Base-by-base conservation (phyloP, 257 asterid genomes). In the Cruciata laevipes region DNA sequence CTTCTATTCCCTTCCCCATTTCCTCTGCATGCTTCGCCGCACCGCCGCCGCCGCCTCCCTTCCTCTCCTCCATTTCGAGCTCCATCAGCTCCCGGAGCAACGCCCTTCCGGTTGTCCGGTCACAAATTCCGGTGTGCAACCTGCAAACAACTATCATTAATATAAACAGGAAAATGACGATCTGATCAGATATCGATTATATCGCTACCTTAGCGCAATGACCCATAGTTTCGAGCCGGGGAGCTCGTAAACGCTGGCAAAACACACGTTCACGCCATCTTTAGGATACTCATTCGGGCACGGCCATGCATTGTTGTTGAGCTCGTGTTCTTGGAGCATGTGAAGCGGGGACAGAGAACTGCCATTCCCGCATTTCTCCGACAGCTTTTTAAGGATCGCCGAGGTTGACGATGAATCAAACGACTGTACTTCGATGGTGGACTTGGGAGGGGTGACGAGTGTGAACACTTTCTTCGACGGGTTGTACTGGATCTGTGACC, bases 41-140 rank as follows among this genome's bases (percentile, higher is more conserved):
- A 1, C 55, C 55, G 1, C 53, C 51, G 13, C 13, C 56, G 35
- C 38, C 27, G 12, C 25, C 62, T 2, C 4, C 38, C 1, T 53
- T 60, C 21, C 20, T 32, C 3, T 3, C 33, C 52, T 69, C 82
- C 63, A 38, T 73, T 49, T 70, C 79, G 35, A 79, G 40, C 75
- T 82, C 92, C 90, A 85, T 73, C 65, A 89, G 72, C 69, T 85
- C 96, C 77, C 78, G 66, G 6, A 89, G 87, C 77, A 87, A 24
- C 20, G 90, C 66, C 55, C 75, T 86, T 5, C 84, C 96, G 49
- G 96, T 89, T 52, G 92, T 82, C 55, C 92, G 75, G 78, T 89
- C 95, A 75, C 96, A 89, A 24, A 79, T 72, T n/a, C 79, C 75
- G 0, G 92, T 73, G 44, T 87, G 95, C 44, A 87, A 73, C 75